phyloP scores from a whole-genome alignment of 768 basidiomycete genomes.

The Amanita pseudoporphyria region DNA sequence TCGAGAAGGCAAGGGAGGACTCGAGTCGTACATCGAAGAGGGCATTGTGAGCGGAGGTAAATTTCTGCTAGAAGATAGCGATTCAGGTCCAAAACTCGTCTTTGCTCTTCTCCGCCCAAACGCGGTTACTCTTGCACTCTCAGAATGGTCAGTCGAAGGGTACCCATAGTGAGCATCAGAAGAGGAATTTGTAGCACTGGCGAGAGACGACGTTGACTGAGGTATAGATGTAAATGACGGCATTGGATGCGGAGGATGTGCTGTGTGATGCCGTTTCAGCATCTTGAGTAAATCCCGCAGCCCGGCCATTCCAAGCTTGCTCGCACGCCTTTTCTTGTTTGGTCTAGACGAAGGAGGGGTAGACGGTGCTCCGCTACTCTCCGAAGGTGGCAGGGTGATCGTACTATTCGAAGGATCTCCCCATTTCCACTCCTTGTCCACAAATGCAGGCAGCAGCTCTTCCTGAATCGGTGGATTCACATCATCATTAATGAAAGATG shows the following conservation, averaged over 20 bases:
- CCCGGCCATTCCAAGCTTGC: slow-evolving; percentile 57
- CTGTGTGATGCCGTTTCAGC: slow-evolving; percentile 42
- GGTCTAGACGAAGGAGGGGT: slow-evolving; percentile 7
- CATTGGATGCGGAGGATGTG: slow-evolving; percentile 16
- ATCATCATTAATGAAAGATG: slow-evolving; percentile 17
- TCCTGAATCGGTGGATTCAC: slow-evolving; percentile 16
- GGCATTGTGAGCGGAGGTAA: slow-evolving; percentile 24
- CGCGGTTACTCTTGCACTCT: slow-evolving; percentile 20
- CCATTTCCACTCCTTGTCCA: slow-evolving; percentile 67
- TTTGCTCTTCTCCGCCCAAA: slow-evolving; percentile 36
- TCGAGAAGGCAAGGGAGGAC: slow-evolving; percentile 26
- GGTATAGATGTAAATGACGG: slow-evolving; percentile 16
- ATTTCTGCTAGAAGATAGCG: slow-evolving; percentile 18
- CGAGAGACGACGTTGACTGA: slow-evolving; percentile 43
- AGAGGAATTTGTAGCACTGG: slow-evolving; percentile 43
- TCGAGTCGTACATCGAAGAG: slow-evolving; percentile 39
- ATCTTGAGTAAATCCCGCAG: slow-evolving; percentile 66
- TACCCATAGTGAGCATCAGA: slow-evolving; percentile 24
- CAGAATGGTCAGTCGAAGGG: slow-evolving; percentile 6
- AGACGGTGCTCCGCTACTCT: slow-evolving; percentile 25
- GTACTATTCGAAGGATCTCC: slow-evolving; percentile 68
- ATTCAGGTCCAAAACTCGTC: slow-evolving; percentile 49
- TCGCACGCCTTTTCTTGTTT: slow-evolving; percentile 43
- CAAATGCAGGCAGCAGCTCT: slow-evolving; percentile 16
- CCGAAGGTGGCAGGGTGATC: slow-evolving; percentile 67